phyloP scores from a whole-genome alignment of 1,284 basidiomycete genomes.

The Dichomitus squalens region DNA sequence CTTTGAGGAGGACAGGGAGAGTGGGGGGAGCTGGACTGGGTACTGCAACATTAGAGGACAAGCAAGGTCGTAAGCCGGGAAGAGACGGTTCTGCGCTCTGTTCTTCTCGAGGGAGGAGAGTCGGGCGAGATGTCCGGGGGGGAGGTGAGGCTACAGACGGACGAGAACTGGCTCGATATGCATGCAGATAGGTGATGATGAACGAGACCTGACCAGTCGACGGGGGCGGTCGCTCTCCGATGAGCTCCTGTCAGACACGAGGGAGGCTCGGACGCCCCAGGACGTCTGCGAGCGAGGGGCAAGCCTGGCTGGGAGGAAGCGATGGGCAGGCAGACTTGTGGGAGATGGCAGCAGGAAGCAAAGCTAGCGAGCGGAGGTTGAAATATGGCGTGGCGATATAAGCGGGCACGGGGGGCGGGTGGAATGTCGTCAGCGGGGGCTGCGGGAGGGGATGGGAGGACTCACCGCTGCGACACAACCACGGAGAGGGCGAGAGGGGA shows the following conservation, averaged over 20 bases:
- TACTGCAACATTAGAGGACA: constrained; percentile 67
- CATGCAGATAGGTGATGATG: constrained; percentile 31
- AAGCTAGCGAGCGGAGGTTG: constrained; percentile 29
- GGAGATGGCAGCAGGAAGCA: constrained; percentile 36
- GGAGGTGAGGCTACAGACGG: constrained; percentile 23
- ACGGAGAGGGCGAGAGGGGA: constrained; percentile 10
- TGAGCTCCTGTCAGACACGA: constrained; percentile 22
- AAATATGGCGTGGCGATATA: constrained; percentile 24
- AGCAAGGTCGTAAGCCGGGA: constrained; percentile 20
- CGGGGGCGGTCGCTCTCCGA: constrained; percentile 17
- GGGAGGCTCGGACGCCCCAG: constrained; percentile 26
- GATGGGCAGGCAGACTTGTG: constrained; percentile 29
- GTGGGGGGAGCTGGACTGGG: constrained; percentile 55
- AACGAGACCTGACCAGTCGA: constrained; percentile 24
- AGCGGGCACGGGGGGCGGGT: constrained; percentile 19
- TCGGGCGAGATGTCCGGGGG: constrained; percentile 27
- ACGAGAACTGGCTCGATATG: constrained; percentile 27
- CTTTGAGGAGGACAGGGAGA: constrained; percentile 42
- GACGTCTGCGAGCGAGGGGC: constrained; percentile 29
- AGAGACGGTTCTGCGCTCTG: constrained; percentile 27
- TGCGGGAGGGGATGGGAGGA: not conserved
- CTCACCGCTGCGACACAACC: constrained; percentile 24
- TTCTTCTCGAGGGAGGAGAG: constrained; percentile 26
- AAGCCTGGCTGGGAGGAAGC: constrained; percentile 28
- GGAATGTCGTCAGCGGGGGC: constrained; percentile 3